These are phyloP conservation scores for Fraxinus ornus DNA, from an alignment of 305 asterid genomes.

Conservation along the genomic window DNA sequence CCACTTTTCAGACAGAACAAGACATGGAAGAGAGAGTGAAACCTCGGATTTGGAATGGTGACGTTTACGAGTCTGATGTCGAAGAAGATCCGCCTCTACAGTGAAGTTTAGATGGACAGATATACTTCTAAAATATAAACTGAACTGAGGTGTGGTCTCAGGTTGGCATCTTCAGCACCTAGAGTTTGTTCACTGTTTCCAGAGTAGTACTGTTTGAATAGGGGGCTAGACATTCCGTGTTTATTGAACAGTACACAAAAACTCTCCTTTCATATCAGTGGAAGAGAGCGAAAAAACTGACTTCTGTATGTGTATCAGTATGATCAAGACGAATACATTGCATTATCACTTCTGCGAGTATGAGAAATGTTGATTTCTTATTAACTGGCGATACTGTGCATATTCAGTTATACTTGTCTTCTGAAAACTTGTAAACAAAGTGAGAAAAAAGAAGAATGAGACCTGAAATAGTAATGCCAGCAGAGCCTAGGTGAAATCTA, in stretches of 20 bases:
- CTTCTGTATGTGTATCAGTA: neutral
- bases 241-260: neutral
- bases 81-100: constrained; percentile 38
- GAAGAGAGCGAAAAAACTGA: neutral
- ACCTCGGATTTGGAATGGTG: constrained; percentile 42
- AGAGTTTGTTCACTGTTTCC: neutral
- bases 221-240: neutral
- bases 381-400: neutral
- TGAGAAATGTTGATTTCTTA: neutral
- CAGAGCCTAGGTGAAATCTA: neutral
- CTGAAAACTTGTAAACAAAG: neutral
- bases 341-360: neutral
- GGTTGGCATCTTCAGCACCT: neutral
- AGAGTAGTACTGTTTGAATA: neutral
- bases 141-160: neutral
- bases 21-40: constrained; percentile 32
- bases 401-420: neutral
- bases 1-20: constrained; percentile 42
- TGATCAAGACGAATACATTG: neutral
- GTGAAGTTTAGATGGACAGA: neutral
- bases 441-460: neutral
- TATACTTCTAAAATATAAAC: neutral
- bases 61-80: constrained; percentile 42
- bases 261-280: neutral
- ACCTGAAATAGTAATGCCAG: neutral